Evolutionary conservation across 164 flowering plant species (phyloP), one percentile per base, ranked within the genome.

Genomic region (Pachysandra terminalis): DNA sequence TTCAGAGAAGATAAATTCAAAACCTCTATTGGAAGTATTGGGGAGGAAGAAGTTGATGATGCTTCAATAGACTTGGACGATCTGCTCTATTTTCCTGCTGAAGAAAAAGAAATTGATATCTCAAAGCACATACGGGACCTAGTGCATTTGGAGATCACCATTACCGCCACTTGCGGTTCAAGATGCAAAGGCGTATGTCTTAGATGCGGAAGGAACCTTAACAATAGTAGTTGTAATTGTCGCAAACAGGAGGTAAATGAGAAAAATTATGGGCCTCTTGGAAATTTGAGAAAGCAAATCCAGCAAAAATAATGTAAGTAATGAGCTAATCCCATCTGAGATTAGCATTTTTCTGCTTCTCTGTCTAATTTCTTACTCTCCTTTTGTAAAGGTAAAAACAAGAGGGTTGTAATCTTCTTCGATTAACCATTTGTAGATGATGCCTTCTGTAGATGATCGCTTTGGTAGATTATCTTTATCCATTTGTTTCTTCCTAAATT

Each of bases 41-140:
- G 63, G 23, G 75, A 48, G 14, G 85, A 70, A 1, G 87, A 79
- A n/a, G n/a, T n/a, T 45, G 87, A 84, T 48, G 95, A 87, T 0
- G 72, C 71, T 41, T 71, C 67, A 3, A 76, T 90, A n/a, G 93
- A 90, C 70, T 69, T 74, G 73, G 99, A 96, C 32, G 97, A 96
- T 75, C 70, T 79, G 69, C 81, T 93, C 19, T 77, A 90, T 73
- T 96, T 96, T 68, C 99, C 96, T 55, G 68, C 78, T 3, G 89
- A 82, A 72, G 82, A 85, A 28, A 88, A 80, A 69, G 85, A 84
- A 65, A 82, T 91, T 10, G 98, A 93, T 69, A 93, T 95, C 28
- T 90, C 99, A 16, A 96, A 93, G 80, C 77, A 80, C 64, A 80
- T 96, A 23, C 75, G 99, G 64, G 99, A 96, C 81, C 22, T 84